Conservation (phyloP, 495 filamentous ascomycete genomes). For the Apodospora peruviana region DNA sequence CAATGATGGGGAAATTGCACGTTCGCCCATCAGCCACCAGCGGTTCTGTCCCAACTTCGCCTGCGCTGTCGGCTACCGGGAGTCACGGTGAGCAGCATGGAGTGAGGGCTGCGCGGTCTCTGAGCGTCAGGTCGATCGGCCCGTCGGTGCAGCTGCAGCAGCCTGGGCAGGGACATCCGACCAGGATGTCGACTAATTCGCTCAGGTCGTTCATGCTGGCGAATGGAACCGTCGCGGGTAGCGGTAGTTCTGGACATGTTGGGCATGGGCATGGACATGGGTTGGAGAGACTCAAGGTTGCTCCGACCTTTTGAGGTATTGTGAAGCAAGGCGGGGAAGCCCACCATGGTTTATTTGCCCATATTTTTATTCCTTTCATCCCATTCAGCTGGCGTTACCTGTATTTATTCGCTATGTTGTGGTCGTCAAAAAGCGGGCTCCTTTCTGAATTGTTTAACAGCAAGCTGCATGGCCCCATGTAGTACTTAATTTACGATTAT, state of each 20-base stretch:
- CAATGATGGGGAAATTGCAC: conserved; percentile 26
- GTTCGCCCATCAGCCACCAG: conserved; percentile 15
- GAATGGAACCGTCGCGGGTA: neutral
- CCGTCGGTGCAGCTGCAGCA: neutral
- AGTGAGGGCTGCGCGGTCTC: conserved; percentile 3
- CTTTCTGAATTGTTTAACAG: too few relatives aligned
- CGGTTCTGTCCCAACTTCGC: conserved; percentile 16
- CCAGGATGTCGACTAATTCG: conserved; percentile 19
- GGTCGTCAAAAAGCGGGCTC: too few relatives aligned
- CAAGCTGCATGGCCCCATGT: too few relatives aligned
- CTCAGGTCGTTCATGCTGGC: conserved; percentile 18
- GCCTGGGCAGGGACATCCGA: neutral
- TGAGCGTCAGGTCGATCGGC: conserved; percentile 16
- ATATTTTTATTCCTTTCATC: too few relatives aligned
- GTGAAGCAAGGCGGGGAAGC: neutral
- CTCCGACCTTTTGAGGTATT: conserved; percentile 1
- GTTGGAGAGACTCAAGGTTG: neutral
- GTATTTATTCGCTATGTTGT: too few relatives aligned
- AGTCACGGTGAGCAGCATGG: neutral
- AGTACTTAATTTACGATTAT: too few relatives aligned
- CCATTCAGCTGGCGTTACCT: too few relatives aligned
- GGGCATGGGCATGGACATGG: neutral
- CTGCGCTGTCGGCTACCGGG: conserved; percentile 9
- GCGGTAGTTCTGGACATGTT: neutral
- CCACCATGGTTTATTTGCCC: neutral